Conservation (phyloP, 208 protist genomes). For the Leishmania gerbilli region DNA sequence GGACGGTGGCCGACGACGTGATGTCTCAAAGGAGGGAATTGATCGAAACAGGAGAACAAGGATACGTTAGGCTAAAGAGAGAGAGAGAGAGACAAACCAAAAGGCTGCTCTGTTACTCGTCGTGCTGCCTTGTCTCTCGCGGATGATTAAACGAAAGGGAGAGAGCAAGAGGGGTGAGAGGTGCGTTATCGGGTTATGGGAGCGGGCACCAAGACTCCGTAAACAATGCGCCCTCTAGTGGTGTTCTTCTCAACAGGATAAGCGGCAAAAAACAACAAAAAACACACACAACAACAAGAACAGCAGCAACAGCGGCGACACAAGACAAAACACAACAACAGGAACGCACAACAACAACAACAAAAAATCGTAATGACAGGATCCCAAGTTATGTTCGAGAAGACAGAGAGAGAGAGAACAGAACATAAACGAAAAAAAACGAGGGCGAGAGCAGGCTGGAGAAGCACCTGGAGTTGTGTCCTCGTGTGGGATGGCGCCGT, state of each 20-base stretch:
- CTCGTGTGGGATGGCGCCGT: background rate
- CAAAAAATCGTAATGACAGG: too few species aligned
- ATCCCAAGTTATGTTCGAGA: background rate
- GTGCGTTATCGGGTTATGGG: background rate
- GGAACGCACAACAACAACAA: too few species aligned
- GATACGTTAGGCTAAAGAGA: background rate
- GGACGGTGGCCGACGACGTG: background rate
- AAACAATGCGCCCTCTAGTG: too few species aligned
- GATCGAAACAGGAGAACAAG: background rate
- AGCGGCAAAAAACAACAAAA: too few species aligned
- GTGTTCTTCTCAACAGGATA: too few species aligned
- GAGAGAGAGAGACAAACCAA: background rate
- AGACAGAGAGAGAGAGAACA: background rate
- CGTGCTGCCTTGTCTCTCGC: background rate
- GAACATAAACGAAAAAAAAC: background rate
- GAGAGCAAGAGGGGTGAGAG: background rate
- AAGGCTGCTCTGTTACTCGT: background rate
- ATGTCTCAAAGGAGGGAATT: background rate
- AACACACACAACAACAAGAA: too few species aligned
- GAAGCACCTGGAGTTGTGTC: background rate
- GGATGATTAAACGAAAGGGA: too few species aligned
- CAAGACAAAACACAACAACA: too few species aligned
- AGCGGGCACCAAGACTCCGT: too few species aligned
- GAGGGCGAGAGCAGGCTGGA: background rate
- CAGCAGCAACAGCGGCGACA: too few species aligned